Evolutionary conservation across 257 asterid genomes (phyloP).

Genomic region (Penstemon barbatus): DNA sequence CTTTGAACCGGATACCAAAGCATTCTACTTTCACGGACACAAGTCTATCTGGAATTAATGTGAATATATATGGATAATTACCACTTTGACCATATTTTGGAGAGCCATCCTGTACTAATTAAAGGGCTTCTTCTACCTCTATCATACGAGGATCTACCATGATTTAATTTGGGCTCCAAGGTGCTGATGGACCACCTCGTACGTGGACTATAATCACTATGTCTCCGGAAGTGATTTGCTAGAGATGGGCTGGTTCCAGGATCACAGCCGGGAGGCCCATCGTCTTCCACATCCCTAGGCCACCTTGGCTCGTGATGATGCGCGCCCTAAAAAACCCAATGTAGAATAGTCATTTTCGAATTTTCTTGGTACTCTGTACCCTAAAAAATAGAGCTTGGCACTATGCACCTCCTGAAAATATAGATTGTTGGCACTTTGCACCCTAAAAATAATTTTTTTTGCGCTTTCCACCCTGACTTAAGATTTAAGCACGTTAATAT

Average conservation of each 20-base stretch:
- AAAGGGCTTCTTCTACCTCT: constrained; percentile 61
- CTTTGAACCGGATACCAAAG: too few relatives aligned
- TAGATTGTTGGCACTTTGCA: too few relatives aligned
- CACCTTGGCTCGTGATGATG: constrained; percentile 33
- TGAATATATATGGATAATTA: constrained; percentile 36
- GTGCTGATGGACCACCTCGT: constrained; percentile 31
- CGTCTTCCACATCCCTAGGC: constrained; percentile 58
- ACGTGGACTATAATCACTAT: constrained; percentile 49
- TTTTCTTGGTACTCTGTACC: too few relatives aligned
- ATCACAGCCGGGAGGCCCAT: constrained; percentile 84
- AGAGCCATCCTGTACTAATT: constrained; percentile 35
- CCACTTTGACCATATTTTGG: constrained; percentile 33
- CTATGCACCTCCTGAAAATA: too few relatives aligned
- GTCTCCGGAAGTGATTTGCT: constrained; percentile 46
- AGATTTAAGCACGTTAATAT: too few relatives aligned
- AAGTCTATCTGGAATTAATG: constrained; percentile 52
- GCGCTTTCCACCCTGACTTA: too few relatives aligned
- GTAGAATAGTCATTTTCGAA: too few relatives aligned
- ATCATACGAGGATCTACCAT: constrained; percentile 57
- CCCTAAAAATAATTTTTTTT: too few relatives aligned
- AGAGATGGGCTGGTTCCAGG: constrained; percentile 60
- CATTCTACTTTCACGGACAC: too few relatives aligned
- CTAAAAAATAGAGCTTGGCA: too few relatives aligned
- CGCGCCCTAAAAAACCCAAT: too few relatives aligned
- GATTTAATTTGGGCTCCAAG: constrained; percentile 62